Evolutionary conservation across 257 asterid species (phyloP), one percentile per base, ranked within the genome.

Genomic region (Agastache rugosa): DNA sequence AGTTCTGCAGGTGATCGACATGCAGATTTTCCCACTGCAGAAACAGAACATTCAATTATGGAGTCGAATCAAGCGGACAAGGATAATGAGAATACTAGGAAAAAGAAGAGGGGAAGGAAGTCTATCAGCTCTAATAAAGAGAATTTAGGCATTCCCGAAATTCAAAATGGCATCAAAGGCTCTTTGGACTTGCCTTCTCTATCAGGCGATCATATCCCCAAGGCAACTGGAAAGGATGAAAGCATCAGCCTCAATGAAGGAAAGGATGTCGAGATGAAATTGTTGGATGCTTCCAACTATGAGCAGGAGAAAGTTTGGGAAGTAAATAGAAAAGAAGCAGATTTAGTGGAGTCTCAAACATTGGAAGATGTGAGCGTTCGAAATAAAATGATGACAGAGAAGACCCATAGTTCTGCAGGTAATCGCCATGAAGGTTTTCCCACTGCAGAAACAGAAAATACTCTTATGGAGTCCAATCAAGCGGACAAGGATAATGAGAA

Each of bases 381-480:
- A 75, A 35, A 61, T 15, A 54, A 62, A 39, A 58, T 22, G 56
- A 54, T 42, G 20, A 62, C 51, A 3, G 59, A 47, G 45, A 50
- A 60, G 68, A 12, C 44, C 56, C 54, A 68, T 62, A 37, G 23
- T 55, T 39, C 71, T 69, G 73, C 68, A 20, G 66, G 39, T 25
- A 72, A 63, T 63, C 56, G 20, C 31, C 22, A 41, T 67, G 51
- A 58, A 39, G 44, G 11, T 39, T 39, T 39, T 8, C 44, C 44
- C 12, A 9, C 12, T 39, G 12, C 44, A 37, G 85, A 61, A 62
- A 69, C 78, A 69, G 78, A 63, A 64, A 81, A 68, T 53, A 69
- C 83, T 70, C 78, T 73, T 61, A 16, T 67, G 54, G 81, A 63
- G 56, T 72, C 61, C 63, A 51, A 76, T 72, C 82, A 79, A 70